Evolutionary conservation across 148 eudicot genomes (phyloP), one percentile per base, ranked within the genome.

Genomic region (Pharnaceum exiguum): DNA sequence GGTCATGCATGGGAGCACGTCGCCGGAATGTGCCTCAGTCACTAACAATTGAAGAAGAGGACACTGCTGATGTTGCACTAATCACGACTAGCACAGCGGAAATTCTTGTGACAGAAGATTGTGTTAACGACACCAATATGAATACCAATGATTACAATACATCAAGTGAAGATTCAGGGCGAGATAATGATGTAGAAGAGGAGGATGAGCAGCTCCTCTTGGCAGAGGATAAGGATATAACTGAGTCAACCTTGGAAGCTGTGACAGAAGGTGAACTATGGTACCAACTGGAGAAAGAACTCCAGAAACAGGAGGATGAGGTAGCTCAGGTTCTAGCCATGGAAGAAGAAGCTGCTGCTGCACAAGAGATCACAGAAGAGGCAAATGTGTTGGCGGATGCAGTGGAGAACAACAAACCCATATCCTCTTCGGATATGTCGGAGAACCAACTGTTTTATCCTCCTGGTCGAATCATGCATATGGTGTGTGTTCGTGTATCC

Each of bases 1-100:
- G 98, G 98, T 71, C 85, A 11, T 91, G 98, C 50, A 91, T 88
- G 87, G 98, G 98, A 40, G 83, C 90, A 19, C 84, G 96, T 1
- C 93, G 90, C 7, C 90, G 98, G 54, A 65, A 69, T 6, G 75
- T 69, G 46, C 61, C 59, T 62, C 73, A 78, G 40, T 56, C 71
- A 22, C 24, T 80, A 32, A 66, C 50, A 47, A 16, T 69, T 2
- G 72, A 70, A 66, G 74, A 66, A 40, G 85, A 80, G n/a, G 85
- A 82, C 42, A 51, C 65, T 24, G 44, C 69, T 13, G 82, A 73
- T 46, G 69, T 74, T 21, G 59, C 93, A 23, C 67, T 87, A 55
- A 59, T 87, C 21, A 64, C 72, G 21, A 60, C 57, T 51, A 62
- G 51, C 58, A 36, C 77, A 27, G 54, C 74, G 18, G 81, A 75